phyloP scores from a whole-genome alignment of 768 basidiomycete genomes.

The Phaeotremella skinneri region DNA sequence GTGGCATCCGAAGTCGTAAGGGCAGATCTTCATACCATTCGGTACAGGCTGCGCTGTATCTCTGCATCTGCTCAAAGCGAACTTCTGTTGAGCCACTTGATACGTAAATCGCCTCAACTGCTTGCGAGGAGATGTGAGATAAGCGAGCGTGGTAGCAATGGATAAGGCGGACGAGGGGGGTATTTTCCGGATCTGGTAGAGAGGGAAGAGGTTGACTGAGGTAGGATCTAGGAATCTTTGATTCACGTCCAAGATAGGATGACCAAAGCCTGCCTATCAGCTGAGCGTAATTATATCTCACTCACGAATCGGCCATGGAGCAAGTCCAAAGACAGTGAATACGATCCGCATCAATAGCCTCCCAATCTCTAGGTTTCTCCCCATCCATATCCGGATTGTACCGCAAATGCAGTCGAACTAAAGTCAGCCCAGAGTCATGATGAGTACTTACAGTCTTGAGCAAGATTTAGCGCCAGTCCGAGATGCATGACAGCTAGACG shows the following conservation, averaged over 20 bases:
- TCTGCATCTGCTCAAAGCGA: background rate
- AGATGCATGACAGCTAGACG: background rate
- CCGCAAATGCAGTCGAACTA: background rate
- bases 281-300: background rate
- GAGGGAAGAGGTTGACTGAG: background rate
- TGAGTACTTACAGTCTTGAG: background rate
- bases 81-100: background rate
- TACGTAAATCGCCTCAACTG: background rate
- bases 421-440: background rate
- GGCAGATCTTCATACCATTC: background rate
- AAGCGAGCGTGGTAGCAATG: slow-evolving; percentile 1
- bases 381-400: background rate
- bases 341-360: background rate
- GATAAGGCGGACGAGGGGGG: background rate
- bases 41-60: background rate
- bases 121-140: slow-evolving; percentile 3
- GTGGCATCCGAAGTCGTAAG: background rate
- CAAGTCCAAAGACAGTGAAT: background rate
- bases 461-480: background rate
- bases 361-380: background rate
- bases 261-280: background rate
- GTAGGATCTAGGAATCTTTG: background rate
- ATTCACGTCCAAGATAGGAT: background rate
- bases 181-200: background rate
- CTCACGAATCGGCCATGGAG: slow-evolving; percentile 4